These are phyloP conservation scores for Coniella lustricola DNA, from an alignment of 2,329 filamentous ascomycete genomes.

Conservation along the genomic window DNA sequence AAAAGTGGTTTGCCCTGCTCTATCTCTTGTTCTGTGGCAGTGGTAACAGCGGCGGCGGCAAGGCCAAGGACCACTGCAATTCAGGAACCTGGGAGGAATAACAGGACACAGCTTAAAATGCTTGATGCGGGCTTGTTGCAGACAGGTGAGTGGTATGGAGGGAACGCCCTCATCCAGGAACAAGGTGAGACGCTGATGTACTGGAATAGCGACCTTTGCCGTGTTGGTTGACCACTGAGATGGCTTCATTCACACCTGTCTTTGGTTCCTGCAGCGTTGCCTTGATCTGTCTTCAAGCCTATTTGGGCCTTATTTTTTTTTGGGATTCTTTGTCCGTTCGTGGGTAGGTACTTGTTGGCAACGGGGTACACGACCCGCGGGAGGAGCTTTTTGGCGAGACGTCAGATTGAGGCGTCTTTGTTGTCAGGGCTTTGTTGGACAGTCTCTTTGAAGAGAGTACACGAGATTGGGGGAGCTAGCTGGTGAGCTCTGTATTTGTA, in stretches of 20 bases:
- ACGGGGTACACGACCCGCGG: slow-evolving; percentile 12
- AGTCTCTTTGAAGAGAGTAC: slow-evolving; percentile 5
- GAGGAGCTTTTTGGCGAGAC: slow-evolving; percentile 6
- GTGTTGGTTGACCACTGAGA: slow-evolving; percentile 7
- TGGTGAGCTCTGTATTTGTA: slow-evolving; percentile 18
- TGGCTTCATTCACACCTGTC: slow-evolving; percentile 11
- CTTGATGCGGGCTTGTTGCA: slow-evolving; percentile 17
- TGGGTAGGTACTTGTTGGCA: slow-evolving; percentile 10
- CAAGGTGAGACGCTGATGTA: slow-evolving; percentile 7
- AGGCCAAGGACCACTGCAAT: too few species aligned
- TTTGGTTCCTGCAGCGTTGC: slow-evolving; percentile 10
- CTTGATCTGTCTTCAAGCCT: slow-evolving; percentile 12
- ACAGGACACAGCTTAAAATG: slow-evolving; percentile 16
- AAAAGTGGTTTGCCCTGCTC: slow-evolving; percentile 12
- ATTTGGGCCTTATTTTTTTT: slow-evolving; percentile 14
- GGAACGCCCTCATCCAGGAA: slow-evolving; percentile 8
- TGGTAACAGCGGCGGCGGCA: slow-evolving; percentile 1
- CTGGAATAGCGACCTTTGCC: slow-evolving; percentile 11
- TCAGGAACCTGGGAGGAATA: too few species aligned
- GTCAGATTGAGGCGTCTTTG: slow-evolving; percentile 13
- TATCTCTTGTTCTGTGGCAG: background rate
- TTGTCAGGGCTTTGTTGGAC: slow-evolving; percentile 9
- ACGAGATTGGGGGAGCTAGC: slow-evolving; percentile 1
- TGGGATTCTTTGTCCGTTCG: slow-evolving; percentile 17
- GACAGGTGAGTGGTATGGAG: slow-evolving; percentile 13